Percentiles rank a stretch among this genome's conserved stretches.
phyloP scores from a whole-genome alignment of 768 basidiomycete genomes.

The Serendipita sp. region DNA sequence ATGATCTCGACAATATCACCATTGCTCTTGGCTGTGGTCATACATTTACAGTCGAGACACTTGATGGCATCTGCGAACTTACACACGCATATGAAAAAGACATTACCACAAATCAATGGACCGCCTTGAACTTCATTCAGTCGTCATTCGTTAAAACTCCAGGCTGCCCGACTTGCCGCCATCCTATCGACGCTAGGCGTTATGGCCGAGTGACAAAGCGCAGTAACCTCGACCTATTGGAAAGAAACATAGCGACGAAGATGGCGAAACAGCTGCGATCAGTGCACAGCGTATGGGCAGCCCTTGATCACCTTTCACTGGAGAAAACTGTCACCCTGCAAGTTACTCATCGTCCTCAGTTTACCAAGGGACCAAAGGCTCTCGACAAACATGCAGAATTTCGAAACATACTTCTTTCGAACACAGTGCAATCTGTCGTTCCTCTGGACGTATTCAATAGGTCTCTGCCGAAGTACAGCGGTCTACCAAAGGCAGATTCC shows the following conservation, averaged over 20 bases:
- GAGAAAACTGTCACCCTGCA: constrained; percentile 13
- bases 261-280: constrained; percentile 32
- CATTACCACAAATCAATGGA: constrained; percentile 25
- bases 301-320: constrained; percentile 17
- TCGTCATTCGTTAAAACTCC: constrained; percentile 29
- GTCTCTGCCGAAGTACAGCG: too few relatives aligned
- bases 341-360: not conserved
- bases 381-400: not conserved
- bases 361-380: not conserved
- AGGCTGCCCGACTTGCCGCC: constrained; percentile 46
- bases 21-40: constrained; percentile 51
- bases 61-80: constrained; percentile 45
- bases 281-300: constrained; percentile 18
- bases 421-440: not conserved
- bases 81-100: constrained; percentile 32
- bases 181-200: constrained; percentile 37
- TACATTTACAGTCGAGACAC: constrained; percentile 52
- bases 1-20: constrained; percentile 31
- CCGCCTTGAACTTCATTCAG: constrained; percentile 11
- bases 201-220: constrained; percentile 49
- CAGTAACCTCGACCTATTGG: constrained; percentile 47
- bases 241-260: constrained; percentile 39
- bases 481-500: constrained; percentile 13
- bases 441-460: constrained; percentile 15
- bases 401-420: not conserved